Conservation (phyloP, 495 filamentous ascomycete genomes). For the Amphirosellinia nigrospora region DNA sequence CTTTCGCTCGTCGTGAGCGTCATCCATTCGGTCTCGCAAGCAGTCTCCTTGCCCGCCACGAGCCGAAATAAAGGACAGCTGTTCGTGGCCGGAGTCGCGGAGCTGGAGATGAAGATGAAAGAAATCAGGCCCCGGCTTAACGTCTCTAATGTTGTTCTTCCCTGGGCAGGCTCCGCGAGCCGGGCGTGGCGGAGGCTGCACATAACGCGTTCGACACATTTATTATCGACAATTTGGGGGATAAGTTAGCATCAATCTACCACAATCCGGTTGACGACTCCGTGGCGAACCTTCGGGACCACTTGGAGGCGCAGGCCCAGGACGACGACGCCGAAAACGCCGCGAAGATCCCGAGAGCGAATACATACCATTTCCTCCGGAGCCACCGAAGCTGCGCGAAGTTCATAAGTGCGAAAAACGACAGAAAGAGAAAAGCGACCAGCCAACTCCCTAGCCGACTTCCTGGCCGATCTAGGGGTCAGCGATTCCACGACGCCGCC, state of each 20-base stretch:
- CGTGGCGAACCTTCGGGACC: constrained; percentile 32
- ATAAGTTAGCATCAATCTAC: constrained; percentile 44
- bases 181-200: constrained; percentile 42
- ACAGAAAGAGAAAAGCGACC: constrained; percentile 48
- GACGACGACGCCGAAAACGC: background rate
- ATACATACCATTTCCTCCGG: constrained; percentile 13
- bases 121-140: constrained; percentile 40
- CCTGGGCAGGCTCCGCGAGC: constrained; percentile 45
- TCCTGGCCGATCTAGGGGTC: constrained; percentile 14
- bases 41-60: constrained; percentile 33
- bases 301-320: constrained; percentile 26
- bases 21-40: constrained; percentile 34
- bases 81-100: constrained; percentile 38
- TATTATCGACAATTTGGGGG: constrained; percentile 42
- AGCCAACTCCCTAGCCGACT: too few relatives aligned
- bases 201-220: constrained; percentile 42
- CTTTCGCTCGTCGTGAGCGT: constrained; percentile 38
- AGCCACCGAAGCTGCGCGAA: constrained; percentile 16
- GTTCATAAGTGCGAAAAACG: constrained; percentile 33
- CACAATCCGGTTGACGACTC: constrained; percentile 42
- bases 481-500: background rate
- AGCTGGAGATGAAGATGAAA: constrained; percentile 37
- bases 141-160: constrained; percentile 39
- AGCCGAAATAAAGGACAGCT: constrained; percentile 39
- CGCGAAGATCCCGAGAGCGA: background rate